Percentiles rank a stretch among this genome's conserved stretches.
Conservation (phyloP, 2,329 filamentous ascomycete genomes). For the Fusarium pininemorale region DNA sequence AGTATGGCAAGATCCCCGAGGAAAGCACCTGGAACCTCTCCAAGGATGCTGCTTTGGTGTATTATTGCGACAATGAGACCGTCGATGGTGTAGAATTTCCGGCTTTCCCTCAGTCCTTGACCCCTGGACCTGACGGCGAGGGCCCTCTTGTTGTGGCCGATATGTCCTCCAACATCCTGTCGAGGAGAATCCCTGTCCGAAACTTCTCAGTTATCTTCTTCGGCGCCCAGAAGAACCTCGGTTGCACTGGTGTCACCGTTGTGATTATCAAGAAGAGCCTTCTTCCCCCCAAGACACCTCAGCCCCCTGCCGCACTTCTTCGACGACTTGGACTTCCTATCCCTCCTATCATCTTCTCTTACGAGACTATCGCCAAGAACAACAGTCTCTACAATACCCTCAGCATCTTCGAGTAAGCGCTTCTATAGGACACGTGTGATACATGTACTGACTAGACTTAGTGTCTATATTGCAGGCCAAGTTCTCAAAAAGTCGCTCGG, state of each 20-base stretch:
- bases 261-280: conserved; percentile 85
- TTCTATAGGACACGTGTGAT: neutral
- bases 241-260: conserved; percentile 85
- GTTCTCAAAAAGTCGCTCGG: conserved; percentile 81
- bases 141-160: conserved; percentile 85
- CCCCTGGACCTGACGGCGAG: conserved; percentile 65
- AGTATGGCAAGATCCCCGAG: conserved; percentile 85
- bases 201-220: conserved; percentile 91
- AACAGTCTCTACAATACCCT: conserved; percentile 96
- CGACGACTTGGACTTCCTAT: conserved; percentile 80
- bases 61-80: conserved; percentile 94
- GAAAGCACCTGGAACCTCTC: conserved; percentile 81
- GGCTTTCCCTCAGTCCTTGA: conserved; percentile 71
- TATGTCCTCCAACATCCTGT: conserved; percentile 95
- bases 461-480: conserved; percentile 89
- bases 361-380: conserved; percentile 87
- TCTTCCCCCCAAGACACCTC: conserved; percentile 71
- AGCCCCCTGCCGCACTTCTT: conserved; percentile 75
- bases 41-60: conserved; percentile 76
- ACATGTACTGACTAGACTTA: conserved; percentile 40
- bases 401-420: conserved; percentile 81
- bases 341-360: conserved; percentile 82
- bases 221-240: conserved; percentile 94
- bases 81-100: conserved; percentile 94
- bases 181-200: conserved; percentile 76